Percentiles rank a stretch among this genome's conserved stretches.
phyloP scores from a whole-genome alignment of 148 eudicot species.

The Rheum nobile region DNA sequence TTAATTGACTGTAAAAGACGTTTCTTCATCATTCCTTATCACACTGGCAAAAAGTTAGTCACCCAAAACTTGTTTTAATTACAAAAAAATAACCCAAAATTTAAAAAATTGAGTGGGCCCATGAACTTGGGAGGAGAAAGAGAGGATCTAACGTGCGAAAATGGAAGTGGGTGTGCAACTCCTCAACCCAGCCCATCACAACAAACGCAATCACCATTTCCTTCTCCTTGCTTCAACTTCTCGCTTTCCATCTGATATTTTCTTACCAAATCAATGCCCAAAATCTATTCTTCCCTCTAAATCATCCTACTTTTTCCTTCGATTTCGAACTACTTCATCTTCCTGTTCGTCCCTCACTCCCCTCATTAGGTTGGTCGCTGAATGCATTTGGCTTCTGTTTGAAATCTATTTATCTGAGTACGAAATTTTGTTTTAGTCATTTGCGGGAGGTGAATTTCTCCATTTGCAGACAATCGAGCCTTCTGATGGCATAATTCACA shows the following conservation, averaged over 20 bases:
- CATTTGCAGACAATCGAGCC: background rate
- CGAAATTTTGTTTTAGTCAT: background rate
- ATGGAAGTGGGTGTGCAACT: constrained; percentile 1
- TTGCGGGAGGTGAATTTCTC: background rate
- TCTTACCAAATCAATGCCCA: background rate
- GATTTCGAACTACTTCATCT: background rate
- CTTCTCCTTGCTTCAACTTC: background rate
- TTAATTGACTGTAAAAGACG: too few relatives aligned
- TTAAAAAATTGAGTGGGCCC: background rate
- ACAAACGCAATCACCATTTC: background rate
- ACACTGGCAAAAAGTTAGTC: too few relatives aligned
- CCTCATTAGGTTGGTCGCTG: background rate
- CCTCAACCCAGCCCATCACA: background rate
- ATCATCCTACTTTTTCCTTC: background rate
- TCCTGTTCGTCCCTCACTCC: background rate
- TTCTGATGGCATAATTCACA: background rate
- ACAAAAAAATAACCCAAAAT: background rate
- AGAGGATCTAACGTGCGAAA: background rate
- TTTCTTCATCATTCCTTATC: too few relatives aligned
- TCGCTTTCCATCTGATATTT: background rate
- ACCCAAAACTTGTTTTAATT: background rate
- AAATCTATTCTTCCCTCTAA: background rate
- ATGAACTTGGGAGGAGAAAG: background rate
- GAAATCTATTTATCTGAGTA: background rate
- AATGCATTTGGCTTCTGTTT: background rate